phyloP scores from a whole-genome alignment of 2,329 filamentous ascomycete genomes.

The Aspergillus costaricaensis region DNA sequence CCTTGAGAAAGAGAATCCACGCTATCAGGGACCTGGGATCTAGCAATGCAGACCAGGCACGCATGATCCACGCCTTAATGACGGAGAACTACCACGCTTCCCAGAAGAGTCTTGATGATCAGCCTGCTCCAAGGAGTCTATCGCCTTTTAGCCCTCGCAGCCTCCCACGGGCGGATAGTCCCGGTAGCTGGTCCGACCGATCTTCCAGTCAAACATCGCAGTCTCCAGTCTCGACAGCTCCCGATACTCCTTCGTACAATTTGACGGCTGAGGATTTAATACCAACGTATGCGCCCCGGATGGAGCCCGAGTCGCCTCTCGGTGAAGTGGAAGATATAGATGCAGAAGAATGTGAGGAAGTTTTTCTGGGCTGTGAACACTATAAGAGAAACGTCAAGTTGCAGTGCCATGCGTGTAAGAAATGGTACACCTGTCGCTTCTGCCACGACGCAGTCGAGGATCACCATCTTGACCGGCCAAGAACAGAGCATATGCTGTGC shows the following conservation, averaged over 20 bases:
- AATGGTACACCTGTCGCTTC: constrained; percentile 93
- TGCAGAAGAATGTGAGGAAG: constrained; percentile 53
- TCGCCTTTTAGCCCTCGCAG: constrained; percentile 29
- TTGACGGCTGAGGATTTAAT: constrained; percentile 59
- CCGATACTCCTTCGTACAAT: constrained; percentile 38
- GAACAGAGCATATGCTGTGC: constrained; percentile 94
- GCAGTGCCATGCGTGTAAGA: constrained; percentile 84
- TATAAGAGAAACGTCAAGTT: constrained; percentile 96
- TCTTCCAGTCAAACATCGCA: constrained; percentile 31
- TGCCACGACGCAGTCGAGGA: constrained; percentile 86
- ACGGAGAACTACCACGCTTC: constrained; percentile 66
- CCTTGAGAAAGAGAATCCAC: constrained; percentile 67
- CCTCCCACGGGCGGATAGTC: constrained; percentile 32
- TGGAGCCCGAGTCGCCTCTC: constrained; percentile 30
- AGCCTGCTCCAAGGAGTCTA: constrained; percentile 20
- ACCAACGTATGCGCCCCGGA: constrained; percentile 65
- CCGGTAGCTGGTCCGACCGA: constrained; percentile 31
- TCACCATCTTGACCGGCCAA: constrained; percentile 74
- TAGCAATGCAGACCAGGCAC: constrained; percentile 66
- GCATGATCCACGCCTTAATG: constrained; percentile 69
- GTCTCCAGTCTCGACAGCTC: constrained; percentile 30
- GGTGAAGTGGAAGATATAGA: constrained; percentile 43
- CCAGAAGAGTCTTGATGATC: constrained; percentile 32
- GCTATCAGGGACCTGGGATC: constrained; percentile 65
- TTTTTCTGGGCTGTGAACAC: constrained; percentile 77